Evolutionary conservation across 345 rosid species (phyloP).

Genomic region (Pseudoturritis turrita): DNA sequence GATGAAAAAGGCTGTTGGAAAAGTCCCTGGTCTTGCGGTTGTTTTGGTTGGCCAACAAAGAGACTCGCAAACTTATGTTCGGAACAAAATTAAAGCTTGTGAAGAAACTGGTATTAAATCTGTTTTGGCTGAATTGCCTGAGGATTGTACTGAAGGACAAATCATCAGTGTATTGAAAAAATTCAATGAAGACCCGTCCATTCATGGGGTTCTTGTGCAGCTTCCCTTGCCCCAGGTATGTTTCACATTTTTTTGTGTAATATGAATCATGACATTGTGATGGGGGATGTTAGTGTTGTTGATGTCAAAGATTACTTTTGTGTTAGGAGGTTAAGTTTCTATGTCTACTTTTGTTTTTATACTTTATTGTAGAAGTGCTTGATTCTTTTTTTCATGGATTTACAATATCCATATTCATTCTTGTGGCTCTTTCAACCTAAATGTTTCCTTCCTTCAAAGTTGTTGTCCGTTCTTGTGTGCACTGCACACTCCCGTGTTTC

Average conservation of each 20-base stretch:
- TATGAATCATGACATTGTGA: conserved; percentile 1
- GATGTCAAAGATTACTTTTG: neutral
- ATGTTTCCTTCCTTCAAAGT: too few species aligned
- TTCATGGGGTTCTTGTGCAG: conserved; percentile 92
- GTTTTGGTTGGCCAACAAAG: conserved; percentile 72
- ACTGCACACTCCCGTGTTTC: neutral
- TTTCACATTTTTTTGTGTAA: conserved; percentile 22
- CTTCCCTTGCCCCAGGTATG: conserved; percentile 91
- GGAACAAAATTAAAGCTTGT: conserved; percentile 78
- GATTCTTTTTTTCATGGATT: neutral
- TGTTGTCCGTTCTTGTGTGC: too few species aligned
- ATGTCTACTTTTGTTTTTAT: neutral
- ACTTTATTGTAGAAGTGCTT: neutral
- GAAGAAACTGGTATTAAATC: conserved; percentile 88
- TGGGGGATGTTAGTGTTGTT: neutral
- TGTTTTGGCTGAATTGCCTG: conserved; percentile 49
- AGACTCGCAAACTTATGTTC: conserved; percentile 78
- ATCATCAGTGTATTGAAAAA: conserved; percentile 41
- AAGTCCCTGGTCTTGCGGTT: conserved; percentile 87
- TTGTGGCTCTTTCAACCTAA: too few species aligned
- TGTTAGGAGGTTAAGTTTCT: neutral
- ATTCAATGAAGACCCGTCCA: conserved; percentile 57
- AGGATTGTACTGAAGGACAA: conserved; percentile 52
- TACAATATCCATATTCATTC: neutral
- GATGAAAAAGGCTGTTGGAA: conserved; percentile 64